Percentiles rank a stretch among this genome's conserved stretches.
These are phyloP conservation scores for Phytophthora ohioensis DNA, from an alignment of 352 stramenopile genomes.

Conservation along the genomic window DNA sequence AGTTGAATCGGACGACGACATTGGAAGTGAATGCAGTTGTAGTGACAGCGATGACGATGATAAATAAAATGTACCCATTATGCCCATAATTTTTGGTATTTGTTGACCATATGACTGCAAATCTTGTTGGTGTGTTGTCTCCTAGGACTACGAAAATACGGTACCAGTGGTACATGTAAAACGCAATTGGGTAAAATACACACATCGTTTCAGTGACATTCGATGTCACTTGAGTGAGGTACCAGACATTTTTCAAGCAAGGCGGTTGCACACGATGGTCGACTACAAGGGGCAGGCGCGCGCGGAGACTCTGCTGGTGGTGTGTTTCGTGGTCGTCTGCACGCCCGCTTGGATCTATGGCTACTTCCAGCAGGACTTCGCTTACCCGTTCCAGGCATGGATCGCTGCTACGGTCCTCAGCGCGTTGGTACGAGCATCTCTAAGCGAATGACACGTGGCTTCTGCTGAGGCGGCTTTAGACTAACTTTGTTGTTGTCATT, in stretches of 20 bases:
- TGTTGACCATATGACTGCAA: not conserved
- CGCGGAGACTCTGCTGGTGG: conserved; percentile 67
- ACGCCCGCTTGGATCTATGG: conserved; percentile 86
- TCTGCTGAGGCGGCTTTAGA: not conserved
- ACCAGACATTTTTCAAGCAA: not conserved
- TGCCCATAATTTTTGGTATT: not conserved
- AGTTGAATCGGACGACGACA: too few relatives aligned
- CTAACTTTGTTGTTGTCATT: conserved; percentile 14
- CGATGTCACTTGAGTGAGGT: too few relatives aligned
- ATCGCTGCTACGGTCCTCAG: conserved; percentile 60
- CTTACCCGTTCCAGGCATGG: conserved; percentile 81
- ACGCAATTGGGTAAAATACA: too few relatives aligned
- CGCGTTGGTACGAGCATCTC: conserved; percentile 52
- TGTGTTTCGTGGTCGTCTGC: conserved; percentile 82
- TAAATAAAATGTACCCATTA: not conserved
- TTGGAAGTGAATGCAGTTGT: not conserved
- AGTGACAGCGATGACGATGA: not conserved
- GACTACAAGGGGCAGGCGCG: conserved; percentile 88
- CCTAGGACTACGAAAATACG: not conserved
- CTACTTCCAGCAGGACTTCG: conserved; percentile 86
- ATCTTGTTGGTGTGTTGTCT: not conserved
- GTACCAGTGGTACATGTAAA: not conserved
- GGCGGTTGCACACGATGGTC: conserved; percentile 55
- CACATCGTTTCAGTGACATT: too few relatives aligned
- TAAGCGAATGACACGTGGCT: conserved; percentile 27